Evolutionary conservation across 768 basidiomycete genomes (phyloP).

Genomic region (Boletus bicolor): DNA sequence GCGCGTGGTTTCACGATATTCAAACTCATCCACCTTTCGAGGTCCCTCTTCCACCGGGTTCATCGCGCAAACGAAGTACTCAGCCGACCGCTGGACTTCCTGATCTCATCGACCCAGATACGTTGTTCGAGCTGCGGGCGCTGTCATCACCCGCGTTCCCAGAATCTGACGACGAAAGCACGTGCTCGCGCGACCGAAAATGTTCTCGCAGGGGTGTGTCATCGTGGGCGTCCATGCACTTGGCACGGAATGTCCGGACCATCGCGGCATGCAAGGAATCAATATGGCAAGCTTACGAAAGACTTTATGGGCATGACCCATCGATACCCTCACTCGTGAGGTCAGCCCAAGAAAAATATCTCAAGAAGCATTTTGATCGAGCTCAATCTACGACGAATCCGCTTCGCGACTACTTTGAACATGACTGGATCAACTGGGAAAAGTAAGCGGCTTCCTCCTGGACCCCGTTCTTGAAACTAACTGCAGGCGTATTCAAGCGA

Average conservation of each 20-base stretch:
- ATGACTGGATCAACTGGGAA: conserved; percentile 68
- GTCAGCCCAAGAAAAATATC: conserved; percentile 32
- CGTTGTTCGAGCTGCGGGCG: conserved; percentile 31
- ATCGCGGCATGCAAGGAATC: conserved; percentile 66
- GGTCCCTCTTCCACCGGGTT: conserved; percentile 56
- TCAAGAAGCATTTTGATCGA: conserved; percentile 20
- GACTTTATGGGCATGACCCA: conserved; percentile 39
- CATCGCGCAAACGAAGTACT: conserved; percentile 24
- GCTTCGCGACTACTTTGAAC: conserved; percentile 59
- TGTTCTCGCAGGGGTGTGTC: conserved; percentile 34
- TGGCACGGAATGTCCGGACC: conserved; percentile 55
- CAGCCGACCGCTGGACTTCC: conserved; percentile 16
- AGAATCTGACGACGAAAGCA: conserved; percentile 29
- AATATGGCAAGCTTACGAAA: conserved; percentile 62
- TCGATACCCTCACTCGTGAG: conserved; percentile 39
- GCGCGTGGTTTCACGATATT: conserved; percentile 52
- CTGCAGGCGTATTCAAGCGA: conserved; percentile 44
- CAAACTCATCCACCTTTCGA: conserved; percentile 46
- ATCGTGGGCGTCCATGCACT: conserved; percentile 60
- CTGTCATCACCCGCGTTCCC: conserved; percentile 20
- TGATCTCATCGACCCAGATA: conserved; percentile 28
- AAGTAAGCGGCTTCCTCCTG: conserved; percentile 41
- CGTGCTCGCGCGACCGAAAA: conserved; percentile 8
- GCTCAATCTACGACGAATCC: conserved; percentile 29
- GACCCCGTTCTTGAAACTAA: conserved; percentile 4